Conservation (phyloP, 352 stramenopile genomes). For the Globisporangium recalcitrans region DNA sequence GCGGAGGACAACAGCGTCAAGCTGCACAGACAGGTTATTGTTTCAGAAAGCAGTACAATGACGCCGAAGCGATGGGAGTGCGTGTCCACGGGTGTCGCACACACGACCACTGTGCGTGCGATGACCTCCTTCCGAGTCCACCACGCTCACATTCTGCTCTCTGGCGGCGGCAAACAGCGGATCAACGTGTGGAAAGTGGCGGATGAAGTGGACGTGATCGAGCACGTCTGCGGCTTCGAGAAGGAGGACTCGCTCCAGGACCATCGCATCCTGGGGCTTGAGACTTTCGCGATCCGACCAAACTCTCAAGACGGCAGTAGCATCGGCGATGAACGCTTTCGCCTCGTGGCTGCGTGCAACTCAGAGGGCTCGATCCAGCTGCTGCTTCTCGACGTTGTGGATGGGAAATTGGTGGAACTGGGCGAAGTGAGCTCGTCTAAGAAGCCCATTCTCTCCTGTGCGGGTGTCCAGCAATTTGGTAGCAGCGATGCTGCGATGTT, state of each 20-base stretch:
- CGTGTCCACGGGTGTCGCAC: conserved; percentile 54
- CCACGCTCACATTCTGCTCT: conserved; percentile 50
- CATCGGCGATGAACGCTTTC: conserved; percentile 24
- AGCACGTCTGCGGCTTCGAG: conserved; percentile 63
- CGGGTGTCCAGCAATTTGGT: conserved; percentile 29
- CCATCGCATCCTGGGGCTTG: conserved; percentile 76
- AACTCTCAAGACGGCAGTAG: background rate
- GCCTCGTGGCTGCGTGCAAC: conserved; percentile 62
- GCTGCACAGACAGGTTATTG: conserved; percentile 34
- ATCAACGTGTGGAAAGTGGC: conserved; percentile 69
- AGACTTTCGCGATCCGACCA: conserved; percentile 39
- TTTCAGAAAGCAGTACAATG: background rate
- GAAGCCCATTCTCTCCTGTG: conserved; percentile 80
- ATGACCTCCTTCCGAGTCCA: conserved; percentile 39
- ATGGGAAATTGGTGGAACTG: conserved; percentile 30
- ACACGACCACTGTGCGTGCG: conserved; percentile 79
- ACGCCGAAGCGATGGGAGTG: conserved; percentile 29
- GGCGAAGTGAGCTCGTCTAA: conserved; percentile 53
- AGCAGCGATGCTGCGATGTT: conserved; percentile 30
- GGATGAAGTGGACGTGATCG: conserved; percentile 31
- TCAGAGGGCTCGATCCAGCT: conserved; percentile 70
- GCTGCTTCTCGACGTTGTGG: conserved; percentile 47
- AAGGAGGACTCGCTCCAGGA: conserved; percentile 55
- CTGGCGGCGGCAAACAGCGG: conserved; percentile 75
- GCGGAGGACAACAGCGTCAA: conserved; percentile 83